Evolutionary conservation across 805 yeast genomes (phyloP), one percentile per base, ranked within the genome.

Genomic region (Ogataea salicorniae): DNA sequence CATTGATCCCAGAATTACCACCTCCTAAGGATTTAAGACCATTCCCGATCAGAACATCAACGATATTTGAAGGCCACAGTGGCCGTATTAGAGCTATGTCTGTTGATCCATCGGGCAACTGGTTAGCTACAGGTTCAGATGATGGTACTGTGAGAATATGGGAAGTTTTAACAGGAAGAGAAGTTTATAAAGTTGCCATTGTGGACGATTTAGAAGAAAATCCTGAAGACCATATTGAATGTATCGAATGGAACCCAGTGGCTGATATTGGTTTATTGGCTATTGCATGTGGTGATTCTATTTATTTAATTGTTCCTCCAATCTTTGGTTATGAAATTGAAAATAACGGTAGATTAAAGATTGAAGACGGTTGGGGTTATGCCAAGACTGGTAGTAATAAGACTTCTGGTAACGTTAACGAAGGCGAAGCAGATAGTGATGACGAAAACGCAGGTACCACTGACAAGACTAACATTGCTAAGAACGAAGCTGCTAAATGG

Each of bases 111-210:
- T 74, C 82, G 33, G 99, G 99, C 5, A 74, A 85, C 58, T 94
- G 96, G 94, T 73, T 94, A 47, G 99, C 99, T 18, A 94, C 99
- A 4, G 99, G 97, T 49, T 87, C 96, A 16, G 98, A 94, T 64
- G 99, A 94, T 64, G 98, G 98, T 46, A 79, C 91, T 16, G 91
- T 94, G 6, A 79, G 97, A 57, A 77, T 94, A n/a, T 94, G 99
- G 98, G 99, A 94, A 71, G 83, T 90, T 17, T 71, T 90, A 50
- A 88, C 97, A 5, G 99, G 99, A 41, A 83, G 99, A 69, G 95
- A 92, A 72, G 87, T 92, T 44, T 87, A 80, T 75, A 79, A 80
- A 51, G 72, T 78, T n/a, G 54, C 52, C 7, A 75, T 79, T 34
- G 60, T 65, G 23, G 68, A 63, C 8, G 79, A 77, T 46, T 72